These are phyloP conservation scores for Jamesozyma rosinii DNA, from an alignment of 805 yeast species.

Conservation along the genomic window DNA sequence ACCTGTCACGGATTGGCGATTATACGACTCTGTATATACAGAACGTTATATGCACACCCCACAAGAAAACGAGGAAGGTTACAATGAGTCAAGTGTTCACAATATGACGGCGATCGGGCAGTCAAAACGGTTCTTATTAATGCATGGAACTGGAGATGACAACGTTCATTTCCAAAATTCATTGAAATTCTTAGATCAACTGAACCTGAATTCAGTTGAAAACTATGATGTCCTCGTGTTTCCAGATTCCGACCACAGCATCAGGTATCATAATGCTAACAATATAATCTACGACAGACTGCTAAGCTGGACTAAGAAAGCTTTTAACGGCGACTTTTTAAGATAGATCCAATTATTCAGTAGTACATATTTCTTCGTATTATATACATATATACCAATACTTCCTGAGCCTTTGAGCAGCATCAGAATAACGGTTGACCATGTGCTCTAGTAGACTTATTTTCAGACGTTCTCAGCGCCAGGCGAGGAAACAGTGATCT, in stretches of 20 bases:
- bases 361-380: too few relatives aligned
- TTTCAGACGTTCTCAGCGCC: too few relatives aligned
- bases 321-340: conserved; percentile 38
- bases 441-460: too few relatives aligned
- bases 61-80: conserved; percentile 54
- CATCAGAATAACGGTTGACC: too few relatives aligned
- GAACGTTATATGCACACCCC: conserved; percentile 92
- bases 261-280: conserved; percentile 64
- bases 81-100: conserved; percentile 46
- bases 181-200: conserved; percentile 62
- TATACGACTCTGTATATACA: conserved; percentile 88
- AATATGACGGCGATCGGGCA: conserved; percentile 47
- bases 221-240: conserved; percentile 73
- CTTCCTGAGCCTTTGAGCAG: too few relatives aligned
- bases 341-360: too few relatives aligned
- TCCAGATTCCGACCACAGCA: conserved; percentile 75
- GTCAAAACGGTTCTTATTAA: conserved; percentile 62
- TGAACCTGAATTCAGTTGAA: conserved; percentile 65
- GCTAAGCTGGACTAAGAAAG: conserved; percentile 52
- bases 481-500: too few relatives aligned
- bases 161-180: conserved; percentile 93
- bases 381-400: too few relatives aligned
- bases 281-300: conserved; percentile 61
- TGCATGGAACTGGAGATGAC: conserved; percentile 98
- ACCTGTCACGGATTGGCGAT: conserved; percentile 90